Evolutionary conservation across 2,329 filamentous ascomycete species (phyloP).

Genomic region (Zalaria sp.): DNA sequence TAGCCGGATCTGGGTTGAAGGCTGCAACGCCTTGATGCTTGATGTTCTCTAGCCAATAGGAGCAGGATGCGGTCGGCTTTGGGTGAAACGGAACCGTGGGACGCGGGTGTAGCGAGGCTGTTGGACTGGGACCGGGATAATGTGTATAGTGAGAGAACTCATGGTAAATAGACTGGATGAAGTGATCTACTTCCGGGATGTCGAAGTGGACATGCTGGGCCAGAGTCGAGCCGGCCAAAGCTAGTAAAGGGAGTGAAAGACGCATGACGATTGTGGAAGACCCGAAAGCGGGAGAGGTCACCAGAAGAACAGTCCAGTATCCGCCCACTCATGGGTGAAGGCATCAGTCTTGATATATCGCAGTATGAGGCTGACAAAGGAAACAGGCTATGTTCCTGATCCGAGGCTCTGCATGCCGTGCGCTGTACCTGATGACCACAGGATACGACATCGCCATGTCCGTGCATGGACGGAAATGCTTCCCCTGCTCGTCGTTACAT

Average conservation of each 20-base stretch:
- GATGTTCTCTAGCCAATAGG: conserved; percentile 30
- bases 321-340: background rate
- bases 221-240: background rate
- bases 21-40: conserved; percentile 33
- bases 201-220: conserved; percentile 8
- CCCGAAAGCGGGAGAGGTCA: background rate
- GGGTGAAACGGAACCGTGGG: background rate
- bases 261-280: background rate
- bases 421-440: background rate
- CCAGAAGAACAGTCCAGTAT: background rate
- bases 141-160: conserved; percentile 4
- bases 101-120: background rate
- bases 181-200: conserved; percentile 7
- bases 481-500: background rate
- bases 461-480: too few species aligned
- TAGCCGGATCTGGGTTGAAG: conserved; percentile 26
- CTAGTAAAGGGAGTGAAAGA: background rate
- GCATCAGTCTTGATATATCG: background rate
- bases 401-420: background rate
- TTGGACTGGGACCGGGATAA: conserved; percentile 5
- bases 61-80: conserved; percentile 4
- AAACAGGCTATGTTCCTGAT: background rate
- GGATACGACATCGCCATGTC: background rate
- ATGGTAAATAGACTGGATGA: conserved; percentile 3
- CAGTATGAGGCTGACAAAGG: background rate